Base-by-base conservation (phyloP, 2,329 filamentous ascomycete genomes). In the Curvularia hawaiiensis region DNA sequence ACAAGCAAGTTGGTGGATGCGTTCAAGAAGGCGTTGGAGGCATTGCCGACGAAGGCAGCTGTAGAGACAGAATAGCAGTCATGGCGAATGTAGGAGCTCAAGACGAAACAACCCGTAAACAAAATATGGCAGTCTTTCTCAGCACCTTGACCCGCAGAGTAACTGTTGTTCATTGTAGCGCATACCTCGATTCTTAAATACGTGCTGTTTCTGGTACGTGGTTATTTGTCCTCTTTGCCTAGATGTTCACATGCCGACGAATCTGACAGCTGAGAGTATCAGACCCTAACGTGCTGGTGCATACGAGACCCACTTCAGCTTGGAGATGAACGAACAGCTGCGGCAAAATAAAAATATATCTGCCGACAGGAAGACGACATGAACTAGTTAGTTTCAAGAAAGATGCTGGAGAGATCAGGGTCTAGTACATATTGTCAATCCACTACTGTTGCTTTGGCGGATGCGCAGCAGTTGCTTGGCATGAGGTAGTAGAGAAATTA, bases 11-110 rank as follows among this genome's bases (percentile, higher is more conserved):
- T 98, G 66, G 82, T 84, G 31, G 76, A 75, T 14, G 84, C 83
- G 18, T 90, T 98, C 69, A 77, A 82, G 57, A 80, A 75, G 49
- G 94, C 94, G n/a, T 79, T 98, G 59, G 80, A 84, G 54, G 88
- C 85, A 35, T 80, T 83, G 41, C 60, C 61, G 12, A 54, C 56
- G 24, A 26, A 52, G 41, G 33, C 28, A 30, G 18, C 7, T 33
- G 24, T n/a, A 24, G 20, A 18, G 12, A 38, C 39, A 20, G 30
- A 38, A 8, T 8, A 51, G 47, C 14, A 33, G 44, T 44, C 12
- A 11, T 28, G 7, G n/a, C 4, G 12, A 10, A 28, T 9, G 18
- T n/a, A 3, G 22, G 26, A 5, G 26, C 12, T 28, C 3, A 28
- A 10, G 14, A 28, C 1, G 9, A 44, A 12, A n/a, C 18, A 18